A percentile compares a stretch with the other conserved stretches of the same genome.
Evolutionary conservation across 108 stramenopile genomes (phyloP).

Genomic region (Chaetoceros muelleri): DNA sequence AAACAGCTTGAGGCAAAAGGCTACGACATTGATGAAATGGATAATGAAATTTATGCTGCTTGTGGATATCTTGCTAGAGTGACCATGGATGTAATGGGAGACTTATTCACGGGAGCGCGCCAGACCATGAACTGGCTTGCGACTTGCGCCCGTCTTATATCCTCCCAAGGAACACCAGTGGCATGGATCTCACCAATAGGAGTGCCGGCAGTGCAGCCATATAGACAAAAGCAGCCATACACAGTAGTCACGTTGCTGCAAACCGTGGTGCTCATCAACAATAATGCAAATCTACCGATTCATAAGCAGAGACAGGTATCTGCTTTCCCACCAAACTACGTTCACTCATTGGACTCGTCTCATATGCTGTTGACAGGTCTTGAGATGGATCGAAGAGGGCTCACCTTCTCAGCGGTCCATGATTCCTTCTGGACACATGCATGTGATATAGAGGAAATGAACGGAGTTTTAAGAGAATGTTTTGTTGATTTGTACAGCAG

Average conservation of each 20-base stretch:
- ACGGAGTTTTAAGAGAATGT: conserved; percentile 68
- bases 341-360: conserved; percentile 97
- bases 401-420: conserved; percentile 96
- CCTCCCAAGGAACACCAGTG: conserved; percentile 88
- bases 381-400: conserved; percentile 85
- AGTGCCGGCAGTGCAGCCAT: conserved; percentile 97
- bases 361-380: conserved; percentile 99
- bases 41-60: conserved; percentile 67
- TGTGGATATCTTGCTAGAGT: conserved; percentile 84
- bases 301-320: conserved; percentile 73
- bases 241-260: conserved; percentile 91
- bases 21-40: conserved; percentile 72
- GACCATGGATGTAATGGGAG: conserved; percentile 92
- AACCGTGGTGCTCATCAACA: conserved; percentile 62
- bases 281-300: conserved; percentile 82
- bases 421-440: conserved; percentile 99
- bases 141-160: conserved; percentile 72
- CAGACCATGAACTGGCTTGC: conserved; percentile 98
- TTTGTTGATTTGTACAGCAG: conserved; percentile 93
- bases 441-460: conserved; percentile 95
- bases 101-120: conserved; percentile 88
- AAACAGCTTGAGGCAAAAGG: conserved; percentile 54
- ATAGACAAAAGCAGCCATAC: conserved; percentile 58
- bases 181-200: conserved; percentile 97
- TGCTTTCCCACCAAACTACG: conserved; percentile 99